These are phyloP conservation scores for Stromatinia cepivora DNA, from an alignment of 2,329 filamentous ascomycete genomes.

Conservation along the genomic window DNA sequence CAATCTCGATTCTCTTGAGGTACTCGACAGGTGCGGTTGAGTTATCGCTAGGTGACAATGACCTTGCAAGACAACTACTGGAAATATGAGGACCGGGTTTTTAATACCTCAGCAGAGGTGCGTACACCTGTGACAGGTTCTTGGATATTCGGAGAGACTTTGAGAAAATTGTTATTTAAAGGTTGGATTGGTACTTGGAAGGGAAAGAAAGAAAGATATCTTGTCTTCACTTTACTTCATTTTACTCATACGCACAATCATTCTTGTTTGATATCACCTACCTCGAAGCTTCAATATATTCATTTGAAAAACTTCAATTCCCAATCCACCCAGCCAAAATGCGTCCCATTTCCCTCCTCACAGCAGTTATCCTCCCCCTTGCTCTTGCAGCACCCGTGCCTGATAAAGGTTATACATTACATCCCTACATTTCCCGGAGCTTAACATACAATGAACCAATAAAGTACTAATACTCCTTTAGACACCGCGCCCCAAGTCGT, in stretches of 20 bases:
- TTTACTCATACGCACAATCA: too few species aligned
- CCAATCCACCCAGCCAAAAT: background rate
- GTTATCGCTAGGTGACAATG: background rate
- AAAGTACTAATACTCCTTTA: background rate
- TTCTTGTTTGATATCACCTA: background rate
- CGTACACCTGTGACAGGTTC: background rate
- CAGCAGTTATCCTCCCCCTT: background rate
- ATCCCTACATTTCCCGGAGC: background rate
- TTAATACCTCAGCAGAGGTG: background rate
- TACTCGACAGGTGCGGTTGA: background rate
- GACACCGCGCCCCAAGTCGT: background rate
- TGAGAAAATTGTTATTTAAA: background rate
- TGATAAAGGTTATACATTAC: background rate
- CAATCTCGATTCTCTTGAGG: background rate
- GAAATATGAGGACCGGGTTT: constrained; percentile 5
- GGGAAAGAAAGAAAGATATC: background rate
- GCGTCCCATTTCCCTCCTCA: constrained; percentile 5
- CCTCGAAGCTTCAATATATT: background rate
- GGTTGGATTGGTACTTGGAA: too few species aligned
- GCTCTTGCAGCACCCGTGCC: constrained; percentile 10
- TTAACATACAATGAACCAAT: background rate
- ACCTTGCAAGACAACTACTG: background rate
- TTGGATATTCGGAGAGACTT: too few species aligned
- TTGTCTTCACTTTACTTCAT: background rate
- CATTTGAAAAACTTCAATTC: background rate